Conservation (phyloP, 805 yeast species). For the Saccharomycopsis sp. region DNA sequence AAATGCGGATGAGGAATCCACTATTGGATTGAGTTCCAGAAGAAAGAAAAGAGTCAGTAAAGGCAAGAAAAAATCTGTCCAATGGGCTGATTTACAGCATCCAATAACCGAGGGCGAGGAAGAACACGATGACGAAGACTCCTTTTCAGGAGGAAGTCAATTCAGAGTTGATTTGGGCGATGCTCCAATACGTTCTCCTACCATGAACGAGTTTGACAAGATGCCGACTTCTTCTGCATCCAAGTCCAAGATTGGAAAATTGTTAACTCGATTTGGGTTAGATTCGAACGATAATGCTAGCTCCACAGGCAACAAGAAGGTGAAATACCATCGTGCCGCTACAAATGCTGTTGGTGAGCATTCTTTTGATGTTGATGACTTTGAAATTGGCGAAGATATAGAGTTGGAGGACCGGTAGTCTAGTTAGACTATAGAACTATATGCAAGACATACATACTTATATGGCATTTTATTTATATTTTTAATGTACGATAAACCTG, state of each 20-base stretch:
- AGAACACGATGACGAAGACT: background rate
- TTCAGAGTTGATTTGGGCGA: background rate
- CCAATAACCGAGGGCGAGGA: background rate
- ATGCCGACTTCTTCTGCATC: background rate
- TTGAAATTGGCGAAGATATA: slow-evolving; percentile 6
- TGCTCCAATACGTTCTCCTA: background rate
- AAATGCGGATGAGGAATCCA: background rate
- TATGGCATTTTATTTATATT: too few relatives aligned
- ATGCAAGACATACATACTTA: too few relatives aligned
- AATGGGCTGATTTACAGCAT: slow-evolving; percentile 21
- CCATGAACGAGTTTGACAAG: background rate
- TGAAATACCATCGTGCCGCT: slow-evolving; percentile 15
- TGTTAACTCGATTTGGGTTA: slow-evolving; percentile 6
- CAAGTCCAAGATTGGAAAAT: background rate
- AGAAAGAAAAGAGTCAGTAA: background rate
- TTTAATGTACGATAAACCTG: too few relatives aligned
- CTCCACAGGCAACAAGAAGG: background rate
- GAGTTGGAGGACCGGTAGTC: slow-evolving; percentile 2
- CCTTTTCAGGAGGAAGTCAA: background rate
- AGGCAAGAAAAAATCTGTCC: slow-evolving; percentile 19
- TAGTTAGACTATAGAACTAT: too few relatives aligned
- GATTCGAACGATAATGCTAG: background rate
- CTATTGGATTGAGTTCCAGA: slow-evolving; percentile 1
- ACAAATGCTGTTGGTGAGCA: background rate
- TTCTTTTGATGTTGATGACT: slow-evolving; percentile 1